Evolutionary conservation across 768 basidiomycete species (phyloP), one percentile per base, ranked within the genome.

Genomic region (Imleria badia): DNA sequence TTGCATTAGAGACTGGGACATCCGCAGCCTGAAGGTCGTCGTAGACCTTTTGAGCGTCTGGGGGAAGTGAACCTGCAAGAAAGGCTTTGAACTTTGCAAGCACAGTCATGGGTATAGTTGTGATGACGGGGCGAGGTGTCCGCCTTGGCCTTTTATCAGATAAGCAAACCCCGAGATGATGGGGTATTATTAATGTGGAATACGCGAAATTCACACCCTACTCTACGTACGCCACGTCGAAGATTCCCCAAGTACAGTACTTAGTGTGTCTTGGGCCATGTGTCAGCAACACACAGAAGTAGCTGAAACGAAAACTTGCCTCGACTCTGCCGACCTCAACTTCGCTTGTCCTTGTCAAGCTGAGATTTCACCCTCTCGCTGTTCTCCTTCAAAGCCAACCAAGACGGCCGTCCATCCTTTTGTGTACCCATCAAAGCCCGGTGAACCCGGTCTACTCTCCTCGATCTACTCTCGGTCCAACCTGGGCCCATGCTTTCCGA

Each of bases 1-100:
- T 83, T 1, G 79, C 84, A 11, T 76, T 71, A 6, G 86, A 80
- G 33, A 90, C 77, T 8, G 92, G 91, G 29, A 94, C 78, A 33
- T 75, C 70, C 3, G 78, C 80, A 9, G 78, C 77, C 49, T 77
- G 74, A 49, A 95, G 80, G 44, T 81, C 75, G 9, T 76, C 71
- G 33, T 75, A 74, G 17, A 83, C 71, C 34, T 72, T 66, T 54
- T 77, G 73, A 43, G 72, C 58, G 45, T 75, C 73, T 51, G 73
- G 40, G 34, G 64, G 60, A 41, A 57, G 65, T 20, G 56, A 34
- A 12, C 45, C 48, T 3, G 40, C 40, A 22, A 72, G 10, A 41
- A 69, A 44, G 2, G 60, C 17, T 45, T 61, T 68, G 31, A 70
- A 60, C 46, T 59, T 71, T 59, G 62, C 56, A 9, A 70, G 58